Percentiles rank a stretch among this genome's conserved stretches.
Evolutionary conservation across 1,139 yeast species (phyloP).

Genomic region (Kodamaea plutei): DNA sequence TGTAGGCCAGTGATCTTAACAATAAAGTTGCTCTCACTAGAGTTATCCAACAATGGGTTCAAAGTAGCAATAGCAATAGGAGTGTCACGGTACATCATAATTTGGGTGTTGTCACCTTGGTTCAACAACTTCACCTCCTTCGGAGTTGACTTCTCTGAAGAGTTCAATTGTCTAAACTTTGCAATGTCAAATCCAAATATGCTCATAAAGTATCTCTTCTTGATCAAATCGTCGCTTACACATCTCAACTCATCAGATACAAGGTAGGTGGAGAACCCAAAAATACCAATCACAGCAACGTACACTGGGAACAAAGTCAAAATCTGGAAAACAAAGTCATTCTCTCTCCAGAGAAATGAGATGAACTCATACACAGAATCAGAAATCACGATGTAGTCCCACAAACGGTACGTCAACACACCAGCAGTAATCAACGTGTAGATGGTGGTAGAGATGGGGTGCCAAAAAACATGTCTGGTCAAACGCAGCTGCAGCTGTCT

Average conservation of each 20-base stretch:
- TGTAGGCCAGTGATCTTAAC: slow-evolving; percentile 56
- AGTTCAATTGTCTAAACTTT: slow-evolving; percentile 25
- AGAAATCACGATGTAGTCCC: slow-evolving; percentile 34
- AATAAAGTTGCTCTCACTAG: slow-evolving; percentile 34
- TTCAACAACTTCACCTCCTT: slow-evolving; percentile 25
- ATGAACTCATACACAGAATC: slow-evolving; percentile 36
- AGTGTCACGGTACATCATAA: slow-evolving; percentile 57
- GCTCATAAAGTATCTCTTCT: slow-evolving; percentile 28
- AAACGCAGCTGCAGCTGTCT: slow-evolving; percentile 53
- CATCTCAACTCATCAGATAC: slow-evolving; percentile 44
- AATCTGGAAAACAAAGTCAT: slow-evolving; percentile 25
- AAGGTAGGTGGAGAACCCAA: slow-evolving; percentile 32
- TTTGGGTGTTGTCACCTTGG: slow-evolving; percentile 45
- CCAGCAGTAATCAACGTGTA: slow-evolving; percentile 18
- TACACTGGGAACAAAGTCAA: slow-evolving; percentile 26
- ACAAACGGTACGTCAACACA: slow-evolving; percentile 25
- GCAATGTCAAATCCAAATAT: slow-evolving; percentile 54
- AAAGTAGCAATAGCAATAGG: slow-evolving; percentile 62
- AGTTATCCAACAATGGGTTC: slow-evolving; percentile 32
- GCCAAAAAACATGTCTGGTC: slow-evolving; percentile 46
- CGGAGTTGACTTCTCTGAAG: slow-evolving; percentile 9
- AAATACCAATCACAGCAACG: slow-evolving; percentile 20
- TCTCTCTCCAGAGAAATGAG: slow-evolving; percentile 17
- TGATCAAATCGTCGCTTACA: slow-evolving; percentile 40
- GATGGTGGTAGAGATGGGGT: slow-evolving; percentile 35